Evolutionary conservation across 2,329 filamentous ascomycete species (phyloP), one percentile per base, ranked within the genome.

Genomic region (Curvularia spicifera): DNA sequence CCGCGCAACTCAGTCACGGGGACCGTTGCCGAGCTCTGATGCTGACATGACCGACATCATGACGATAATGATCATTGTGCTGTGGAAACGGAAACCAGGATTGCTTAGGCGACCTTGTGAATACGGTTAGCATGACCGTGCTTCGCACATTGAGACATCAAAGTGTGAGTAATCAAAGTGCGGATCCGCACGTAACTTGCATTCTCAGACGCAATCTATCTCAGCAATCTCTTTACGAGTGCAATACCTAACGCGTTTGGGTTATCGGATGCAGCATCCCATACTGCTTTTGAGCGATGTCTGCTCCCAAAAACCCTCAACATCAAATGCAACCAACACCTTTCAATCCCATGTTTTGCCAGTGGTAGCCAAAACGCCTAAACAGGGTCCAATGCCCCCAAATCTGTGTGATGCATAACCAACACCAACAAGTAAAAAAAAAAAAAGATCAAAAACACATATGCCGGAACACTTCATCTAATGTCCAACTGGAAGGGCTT

Each of bases 401-500:
- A 47, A 35, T 33, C 9, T 33, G 54, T 51, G 51, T 42, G 42
- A 29, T 29, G 9, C 40, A 26, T 43, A 5, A 43, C 22, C 39
- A 68, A 65, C 58, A 61, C 63, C 64, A 48, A 40, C 53, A 49
- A 50, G 57, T 59, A 48, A 57, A 33, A 40, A 24, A 43, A 57
- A 28, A 28, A 28, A 31, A 31, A 31, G 8, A 43, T 29, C 18
- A 53, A 57, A 57, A 56, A 52, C 13, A 46, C 44, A 47, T 42
- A 46, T 24, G 45, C 9, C 37, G 46, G 50, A 39, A n/a, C 33
- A 31, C 26, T 45, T 87, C 80, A 91, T 81, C 89, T 83, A 62
- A 95, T 89, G 72, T 94, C 91, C 73, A 95, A 82, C 78, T 93
- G 90, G 77, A 95, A 93, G 42, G 90, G 90, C 78, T 94, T 94